Conservation (phyloP, 139 green algal species). For the Microglena sp. region DNA sequence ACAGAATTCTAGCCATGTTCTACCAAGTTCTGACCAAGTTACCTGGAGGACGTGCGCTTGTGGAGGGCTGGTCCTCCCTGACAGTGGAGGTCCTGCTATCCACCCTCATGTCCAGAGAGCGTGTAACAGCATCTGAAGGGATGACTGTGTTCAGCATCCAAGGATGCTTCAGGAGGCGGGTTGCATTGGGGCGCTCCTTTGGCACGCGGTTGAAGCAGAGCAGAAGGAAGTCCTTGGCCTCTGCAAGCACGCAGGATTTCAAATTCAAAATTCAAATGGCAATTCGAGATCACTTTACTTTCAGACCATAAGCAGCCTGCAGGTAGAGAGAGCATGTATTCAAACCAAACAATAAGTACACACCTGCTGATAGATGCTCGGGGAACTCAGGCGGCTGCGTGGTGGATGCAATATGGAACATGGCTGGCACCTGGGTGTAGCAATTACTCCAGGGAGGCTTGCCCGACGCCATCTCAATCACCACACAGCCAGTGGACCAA, state of each 20-base stretch:
- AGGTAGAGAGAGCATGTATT: slow-evolving; percentile 63
- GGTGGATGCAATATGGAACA: slow-evolving; percentile 33
- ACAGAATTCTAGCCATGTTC: no score
- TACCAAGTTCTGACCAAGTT: no score
- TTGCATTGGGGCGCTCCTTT: slow-evolving; percentile 52
- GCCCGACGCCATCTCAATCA: slow-evolving; percentile 90
- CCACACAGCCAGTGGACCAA: slow-evolving; percentile 89
- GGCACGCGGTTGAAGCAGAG: slow-evolving; percentile 80
- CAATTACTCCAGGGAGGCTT: slow-evolving; percentile 8
- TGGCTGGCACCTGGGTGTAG: slow-evolving; percentile 1
- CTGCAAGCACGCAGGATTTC: slow-evolving; percentile 51
- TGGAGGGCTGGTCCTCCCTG: no score
- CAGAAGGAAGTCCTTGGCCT: slow-evolving; percentile 82
- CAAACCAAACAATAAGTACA: slow-evolving; percentile 37
- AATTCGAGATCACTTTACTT: slow-evolving; percentile 28
- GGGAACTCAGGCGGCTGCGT: no score
- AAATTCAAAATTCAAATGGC: no score
- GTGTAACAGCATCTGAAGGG: background rate
- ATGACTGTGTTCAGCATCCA: slow-evolving; percentile 38
- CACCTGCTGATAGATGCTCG: background rate
- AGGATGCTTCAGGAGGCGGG: slow-evolving; percentile 60
- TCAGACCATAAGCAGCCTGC: slow-evolving; percentile 13
- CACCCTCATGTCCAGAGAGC: no score
- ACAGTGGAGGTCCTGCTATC: no score
- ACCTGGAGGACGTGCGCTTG: no score